phyloP scores from a whole-genome alignment of 768 basidiomycete species.

The Chalciporus piperatus region DNA sequence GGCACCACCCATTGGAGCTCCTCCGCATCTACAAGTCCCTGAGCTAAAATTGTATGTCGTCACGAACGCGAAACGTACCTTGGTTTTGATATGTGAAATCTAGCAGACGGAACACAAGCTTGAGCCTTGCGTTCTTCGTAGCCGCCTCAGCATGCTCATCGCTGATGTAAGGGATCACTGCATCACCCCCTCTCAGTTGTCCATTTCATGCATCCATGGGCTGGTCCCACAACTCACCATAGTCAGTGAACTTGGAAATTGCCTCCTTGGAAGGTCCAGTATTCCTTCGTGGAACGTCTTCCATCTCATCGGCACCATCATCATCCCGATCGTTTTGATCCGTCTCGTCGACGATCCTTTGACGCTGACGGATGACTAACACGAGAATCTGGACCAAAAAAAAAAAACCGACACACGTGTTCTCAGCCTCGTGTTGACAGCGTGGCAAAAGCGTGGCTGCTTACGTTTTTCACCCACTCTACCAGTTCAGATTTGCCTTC shows the following conservation, averaged over 20 bases:
- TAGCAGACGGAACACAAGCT: slow-evolving; percentile 79
- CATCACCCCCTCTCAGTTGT: neutral
- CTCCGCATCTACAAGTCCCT: slow-evolving; percentile 47
- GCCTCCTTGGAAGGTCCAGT: slow-evolving; percentile 65
- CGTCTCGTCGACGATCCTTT: slow-evolving; percentile 59
- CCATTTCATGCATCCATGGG: neutral
- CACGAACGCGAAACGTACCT: slow-evolving; percentile 41
- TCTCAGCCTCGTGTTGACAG: slow-evolving; percentile 19
- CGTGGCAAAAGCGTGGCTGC: slow-evolving; percentile 31
- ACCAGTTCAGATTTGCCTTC: slow-evolving; percentile 61
- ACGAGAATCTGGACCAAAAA: slow-evolving; percentile 50
- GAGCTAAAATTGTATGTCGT: slow-evolving; percentile 1
- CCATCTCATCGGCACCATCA: slow-evolving; percentile 35
- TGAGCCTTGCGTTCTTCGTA: slow-evolving; percentile 74
- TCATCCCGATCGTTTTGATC: slow-evolving; percentile 43
- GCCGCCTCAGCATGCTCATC: slow-evolving; percentile 78
- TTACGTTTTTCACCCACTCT: slow-evolving; percentile 79
- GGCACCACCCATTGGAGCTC: slow-evolving; percentile 88
- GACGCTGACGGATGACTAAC: slow-evolving; percentile 56
- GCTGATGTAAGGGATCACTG: slow-evolving; percentile 74
- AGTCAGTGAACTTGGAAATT: slow-evolving; percentile 65
- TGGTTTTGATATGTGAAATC: slow-evolving; percentile 68
- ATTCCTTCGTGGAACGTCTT: slow-evolving; percentile 25
- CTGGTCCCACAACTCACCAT: slow-evolving; percentile 50
- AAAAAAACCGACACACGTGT: slow-evolving; percentile 9